Base-by-base conservation (phyloP, 495 filamentous ascomycete genomes). In the Massariosphaeria phaeospora region DNA sequence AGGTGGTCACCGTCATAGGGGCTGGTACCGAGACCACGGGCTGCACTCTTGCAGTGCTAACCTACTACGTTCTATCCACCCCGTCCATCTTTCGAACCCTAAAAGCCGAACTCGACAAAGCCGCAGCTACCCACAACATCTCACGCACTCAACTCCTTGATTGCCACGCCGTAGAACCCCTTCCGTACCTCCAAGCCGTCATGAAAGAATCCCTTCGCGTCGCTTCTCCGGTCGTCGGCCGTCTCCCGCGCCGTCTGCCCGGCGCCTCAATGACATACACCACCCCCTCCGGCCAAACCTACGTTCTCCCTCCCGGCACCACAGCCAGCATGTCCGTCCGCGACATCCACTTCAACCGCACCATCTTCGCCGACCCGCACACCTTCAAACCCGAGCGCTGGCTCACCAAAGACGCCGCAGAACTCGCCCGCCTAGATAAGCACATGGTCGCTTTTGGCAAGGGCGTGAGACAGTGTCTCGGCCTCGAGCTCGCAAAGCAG, bases 361-460 rank as follows among this genome's bases (percentile, higher is more conserved):
- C 29, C n/a, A 53, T 66, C 15, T 66, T 61, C 45, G 41, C 62
- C 2, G 46, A 57, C 1, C 39, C 64, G 8, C 25, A 35, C 13
- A 29, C 35, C 5, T 66, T 66, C 57, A 23, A 46, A 5, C 64
- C 64, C 17, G 56, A 61, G 17, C 62, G 64, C n/a, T 66, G 61
- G 61, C 60, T 66, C 25, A 26, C 4, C 4, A 23, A 13, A 7
- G 34, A 53, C 18, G n/a, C 18, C 15, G 23, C 2, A n/a, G 21
- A 55, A 24, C 24, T 40, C 18, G 29, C 31, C 2, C 10, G 13
- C 23, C 12, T 50, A 21, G 42, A 47, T 7, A 55, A 34, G 34
- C 11, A 36, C 15, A 30, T 55, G 15, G 52, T 44, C 8, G 20
- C 52, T 23, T 55, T 55, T 21, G 31, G 39, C 9, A 47, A 44